Conservation (phyloP, 1,284 basidiomycete genomes). For the Pulveroboletus ridleyi region DNA sequence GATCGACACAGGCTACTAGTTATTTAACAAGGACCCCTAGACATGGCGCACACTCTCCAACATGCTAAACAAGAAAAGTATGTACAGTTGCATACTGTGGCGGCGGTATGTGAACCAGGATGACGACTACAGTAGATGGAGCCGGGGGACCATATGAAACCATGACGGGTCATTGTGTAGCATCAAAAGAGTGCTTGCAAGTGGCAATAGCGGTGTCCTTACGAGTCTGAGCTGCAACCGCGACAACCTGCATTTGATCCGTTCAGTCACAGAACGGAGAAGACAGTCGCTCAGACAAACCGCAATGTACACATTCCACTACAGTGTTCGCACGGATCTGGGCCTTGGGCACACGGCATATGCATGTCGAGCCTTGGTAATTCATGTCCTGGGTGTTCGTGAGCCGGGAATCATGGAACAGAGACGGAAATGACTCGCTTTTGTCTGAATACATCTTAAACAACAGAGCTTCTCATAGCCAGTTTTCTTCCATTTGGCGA, state of each 20-base stretch:
- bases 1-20: constrained; percentile 6
- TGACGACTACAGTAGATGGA: background rate
- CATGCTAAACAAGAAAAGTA: background rate
- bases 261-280: constrained; percentile 17
- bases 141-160: background rate
- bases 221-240: constrained; percentile 87
- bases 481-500: constrained; percentile 99
- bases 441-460: constrained; percentile 95
- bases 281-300: constrained; percentile 54
- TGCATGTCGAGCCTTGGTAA: constrained; percentile 99
- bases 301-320: constrained; percentile 98
- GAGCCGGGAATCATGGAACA: constrained; percentile 23
- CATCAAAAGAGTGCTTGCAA: background rate
- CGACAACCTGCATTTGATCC: constrained; percentile 63
- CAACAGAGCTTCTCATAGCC: constrained; percentile 99
- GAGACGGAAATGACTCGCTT: constrained; percentile 52
- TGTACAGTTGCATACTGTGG: constrained; percentile 1
- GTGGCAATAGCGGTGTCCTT: constrained; percentile 25
- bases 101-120: constrained; percentile 1
- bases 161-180: background rate
- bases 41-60: constrained; percentile 13
- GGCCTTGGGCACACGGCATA: constrained; percentile 97
- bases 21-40: constrained; percentile 3
- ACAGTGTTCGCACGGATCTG: constrained; percentile 90
- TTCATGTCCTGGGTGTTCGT: constrained; percentile 87